Conservation (phyloP, 805 yeast species). For the Candida yuanshanica region DNA sequence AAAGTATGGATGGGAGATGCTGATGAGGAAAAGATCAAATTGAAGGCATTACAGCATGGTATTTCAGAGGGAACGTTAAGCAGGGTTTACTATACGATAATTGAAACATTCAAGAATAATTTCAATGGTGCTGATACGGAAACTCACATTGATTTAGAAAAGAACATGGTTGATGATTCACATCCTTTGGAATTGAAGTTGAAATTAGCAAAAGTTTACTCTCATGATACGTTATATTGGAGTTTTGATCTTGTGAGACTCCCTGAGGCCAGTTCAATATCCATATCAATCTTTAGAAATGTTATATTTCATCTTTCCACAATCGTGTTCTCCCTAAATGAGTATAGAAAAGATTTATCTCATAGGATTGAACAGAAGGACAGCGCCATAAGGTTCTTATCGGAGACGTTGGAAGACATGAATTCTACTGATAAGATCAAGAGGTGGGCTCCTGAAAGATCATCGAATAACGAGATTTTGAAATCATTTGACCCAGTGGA, state of each 20-base stretch:
- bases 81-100: constrained; percentile 10
- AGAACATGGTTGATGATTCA: constrained; percentile 13
- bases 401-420: constrained; percentile 23
- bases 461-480: constrained; percentile 21
- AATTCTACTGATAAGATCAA: constrained; percentile 18
- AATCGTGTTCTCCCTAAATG: constrained; percentile 13
- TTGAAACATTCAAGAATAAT: constrained; percentile 10
- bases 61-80: constrained; percentile 10
- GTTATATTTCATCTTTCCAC: constrained; percentile 20
- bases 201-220: constrained; percentile 7
- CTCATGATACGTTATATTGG: constrained; percentile 16
- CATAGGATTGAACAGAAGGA: constrained; percentile 26
- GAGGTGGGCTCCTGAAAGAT: constrained; percentile 30
- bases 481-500: constrained; percentile 12
- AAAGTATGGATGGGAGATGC: constrained; percentile 21
- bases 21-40: constrained; percentile 10
- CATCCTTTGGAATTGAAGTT: constrained; percentile 16
- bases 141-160: constrained; percentile 5
- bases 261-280: constrained; percentile 19
- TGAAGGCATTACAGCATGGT: constrained; percentile 14
- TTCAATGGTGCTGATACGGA: constrained; percentile 9
- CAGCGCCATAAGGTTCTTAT: constrained; percentile 24
- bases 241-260: constrained; percentile 16
- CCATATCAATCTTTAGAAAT: constrained; percentile 16
- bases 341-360: constrained; percentile 15